Evolutionary conservation across 148 eudicot species (phyloP), one percentile per base, ranked within the genome.

Genomic region (Amaranthus hypochondriacus): DNA sequence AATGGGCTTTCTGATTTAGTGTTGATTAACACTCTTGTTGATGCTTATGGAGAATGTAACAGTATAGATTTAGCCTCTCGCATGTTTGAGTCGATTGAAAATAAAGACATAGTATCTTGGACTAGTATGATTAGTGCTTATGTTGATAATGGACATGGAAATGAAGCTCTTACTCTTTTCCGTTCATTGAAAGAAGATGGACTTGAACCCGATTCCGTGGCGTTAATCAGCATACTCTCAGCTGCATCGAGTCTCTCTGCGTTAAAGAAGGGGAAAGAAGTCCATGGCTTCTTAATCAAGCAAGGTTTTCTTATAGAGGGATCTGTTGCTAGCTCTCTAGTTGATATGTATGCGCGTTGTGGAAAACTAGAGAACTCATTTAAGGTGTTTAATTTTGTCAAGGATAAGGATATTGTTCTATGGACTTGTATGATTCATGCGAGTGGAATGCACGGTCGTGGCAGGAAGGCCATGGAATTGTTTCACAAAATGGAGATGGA

Each of bases 361-460:
- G 99, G 96, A 13, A 71, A 81, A 74, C 56, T 88, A 5, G 86
- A 89, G 51, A 73, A 84, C 78, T 82, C 98, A 11, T 66, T 58
- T 7, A 91, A 84, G 82, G 84, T 90, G 54, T 95, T 88, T 75
- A 73, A 81, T 75, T 73, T 48, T 59, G 81, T 83, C 47, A 56
- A 65, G 62, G 75, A 80, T 55, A 86, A 83, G 82, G 96, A 95
- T 79, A 70, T 77, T 8, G 86, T 92, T 81, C 65, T 85, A 11
- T 88, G 90, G 90, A 92, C 97, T 58, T 84, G 88, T 78, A 87
- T 95, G 92, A 92, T 95, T 56, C 86, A 84, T 81, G 91, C 90
- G 14, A 81, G 83, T 57, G 98, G 98, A 76, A 85, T 89, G 91
- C 90, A 92, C 65, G 96, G 98, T 51, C 65, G 66, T 58, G 96